phyloP scores from a whole-genome alignment of 176 grass and related monocot species.

The Typha latifolia region DNA sequence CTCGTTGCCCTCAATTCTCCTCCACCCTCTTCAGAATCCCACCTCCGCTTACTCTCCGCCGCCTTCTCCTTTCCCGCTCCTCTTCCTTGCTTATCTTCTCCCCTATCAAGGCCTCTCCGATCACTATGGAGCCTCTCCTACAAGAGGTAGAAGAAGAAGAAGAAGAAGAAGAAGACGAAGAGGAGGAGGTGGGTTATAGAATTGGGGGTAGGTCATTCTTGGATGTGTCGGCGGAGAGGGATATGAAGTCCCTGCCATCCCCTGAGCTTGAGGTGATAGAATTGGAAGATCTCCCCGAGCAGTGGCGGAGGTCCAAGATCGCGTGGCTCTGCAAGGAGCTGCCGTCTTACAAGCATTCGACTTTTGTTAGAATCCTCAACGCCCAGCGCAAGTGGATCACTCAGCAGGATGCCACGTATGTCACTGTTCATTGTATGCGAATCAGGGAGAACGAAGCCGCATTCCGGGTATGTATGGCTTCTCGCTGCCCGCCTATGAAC shows the following conservation, averaged over 20 bases:
- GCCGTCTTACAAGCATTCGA: constrained; percentile 86
- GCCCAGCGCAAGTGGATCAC: constrained; percentile 89
- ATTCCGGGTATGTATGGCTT: constrained; percentile 52
- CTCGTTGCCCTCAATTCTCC: background rate
- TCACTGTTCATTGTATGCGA: constrained; percentile 71
- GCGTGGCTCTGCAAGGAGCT: constrained; percentile 99
- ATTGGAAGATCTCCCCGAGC: constrained; percentile 87
- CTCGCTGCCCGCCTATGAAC: background rate
- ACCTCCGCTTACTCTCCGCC: constrained; percentile 7
- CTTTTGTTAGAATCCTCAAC: constrained; percentile 89
- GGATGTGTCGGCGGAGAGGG: constrained; percentile 38
- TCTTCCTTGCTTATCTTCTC: background rate
- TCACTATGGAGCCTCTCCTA: constrained; percentile 1
- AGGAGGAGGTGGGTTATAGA: constrained; percentile 9
- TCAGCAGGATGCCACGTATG: constrained; percentile 85
- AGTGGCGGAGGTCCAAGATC: constrained; percentile 84
- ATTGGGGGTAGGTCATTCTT: constrained; percentile 4
- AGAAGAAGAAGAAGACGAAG: constrained; percentile 23
- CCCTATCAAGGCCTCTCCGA: constrained; percentile 4
- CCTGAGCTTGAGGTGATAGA: constrained; percentile 60
- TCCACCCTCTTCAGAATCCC: background rate
- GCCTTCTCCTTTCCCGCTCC: constrained; percentile 5
- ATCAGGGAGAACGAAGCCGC: constrained; percentile 83
- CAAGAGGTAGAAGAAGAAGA: constrained; percentile 14
- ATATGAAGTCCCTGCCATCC: constrained; percentile 35